Evolutionary conservation across 2,329 filamentous ascomycete genomes (phyloP).

Genomic region (Fusarium anguioides): DNA sequence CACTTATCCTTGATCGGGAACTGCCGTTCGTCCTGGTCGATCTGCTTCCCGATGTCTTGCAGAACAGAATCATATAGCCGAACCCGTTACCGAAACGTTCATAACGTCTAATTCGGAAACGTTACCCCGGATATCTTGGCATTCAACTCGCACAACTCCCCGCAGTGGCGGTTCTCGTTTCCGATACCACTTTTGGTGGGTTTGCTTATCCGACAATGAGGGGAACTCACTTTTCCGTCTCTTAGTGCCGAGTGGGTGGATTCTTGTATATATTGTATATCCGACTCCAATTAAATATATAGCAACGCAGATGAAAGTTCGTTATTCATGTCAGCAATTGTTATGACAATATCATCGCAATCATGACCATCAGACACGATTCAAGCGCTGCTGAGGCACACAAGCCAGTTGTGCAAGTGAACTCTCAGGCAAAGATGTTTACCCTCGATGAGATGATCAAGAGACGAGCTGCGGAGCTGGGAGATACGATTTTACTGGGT

Average conservation of each 20-base stretch:
- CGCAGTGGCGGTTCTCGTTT: constrained; percentile 1
- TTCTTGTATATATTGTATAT: constrained; percentile 7
- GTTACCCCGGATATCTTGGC: constrained; percentile 6
- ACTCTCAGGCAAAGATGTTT: constrained; percentile 31
- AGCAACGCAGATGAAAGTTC: neutral
- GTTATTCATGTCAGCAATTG: neutral
- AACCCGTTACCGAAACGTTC: neutral
- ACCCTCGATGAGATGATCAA: constrained; percentile 38
- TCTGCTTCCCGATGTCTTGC: neutral
- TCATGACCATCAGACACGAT: constrained; percentile 42
- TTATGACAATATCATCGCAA: neutral
- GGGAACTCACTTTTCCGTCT: constrained; percentile 22
- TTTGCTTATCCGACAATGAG: constrained; percentile 19
- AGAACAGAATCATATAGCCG: neutral
- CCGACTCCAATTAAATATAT: constrained; percentile 10
- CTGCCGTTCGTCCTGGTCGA: neutral
- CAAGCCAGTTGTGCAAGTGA: constrained; percentile 2
- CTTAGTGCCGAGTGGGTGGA: neutral
- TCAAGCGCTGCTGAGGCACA: constrained; percentile 9
- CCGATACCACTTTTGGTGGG: neutral
- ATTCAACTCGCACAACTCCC: neutral
- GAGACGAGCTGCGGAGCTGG: constrained; percentile 23
- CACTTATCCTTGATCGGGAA: neutral
- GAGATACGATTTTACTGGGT: constrained; percentile 23
- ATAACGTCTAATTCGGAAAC: neutral